A percentile compares a stretch with the other conserved stretches of the same genome.
phyloP scores from a whole-genome alignment of 140 eudicot species.

The Bidens hawaiensis region DNA sequence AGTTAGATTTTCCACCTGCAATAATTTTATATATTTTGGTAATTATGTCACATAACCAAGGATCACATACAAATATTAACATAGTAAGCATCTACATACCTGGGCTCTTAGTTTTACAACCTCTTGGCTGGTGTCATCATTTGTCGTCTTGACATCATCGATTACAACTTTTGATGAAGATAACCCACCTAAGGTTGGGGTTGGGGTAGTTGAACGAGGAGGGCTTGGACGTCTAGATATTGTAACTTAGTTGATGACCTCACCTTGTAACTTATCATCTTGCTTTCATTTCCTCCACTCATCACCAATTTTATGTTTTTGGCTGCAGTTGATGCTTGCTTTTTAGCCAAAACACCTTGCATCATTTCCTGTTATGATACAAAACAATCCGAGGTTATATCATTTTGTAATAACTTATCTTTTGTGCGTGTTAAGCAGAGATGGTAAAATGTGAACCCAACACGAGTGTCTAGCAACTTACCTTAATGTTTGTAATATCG shows the following conservation, averaged over 20 bases:
- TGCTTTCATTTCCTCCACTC: too few relatives aligned
- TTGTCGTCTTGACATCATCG: conserved; percentile 56
- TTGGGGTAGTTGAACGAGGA: conserved; percentile 97
- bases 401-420: too few relatives aligned
- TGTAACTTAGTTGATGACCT: too few relatives aligned
- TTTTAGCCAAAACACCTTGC: too few relatives aligned
- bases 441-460: too few relatives aligned
- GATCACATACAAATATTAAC: conserved; percentile 21
- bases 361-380: too few relatives aligned
- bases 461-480: conserved; percentile 13
- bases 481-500: too few relatives aligned
- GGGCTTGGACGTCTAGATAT: conserved; percentile 88
- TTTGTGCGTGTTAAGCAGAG: too few relatives aligned
- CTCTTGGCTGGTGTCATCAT: conserved; percentile 68
- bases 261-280: too few relatives aligned
- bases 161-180: conserved; percentile 62
- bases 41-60: background rate
- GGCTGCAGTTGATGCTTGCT: too few relatives aligned
- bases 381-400: too few relatives aligned
- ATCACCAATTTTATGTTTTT: too few relatives aligned
- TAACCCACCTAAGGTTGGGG: conserved; percentile 89
- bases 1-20: conserved; percentile 75
- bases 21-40: background rate
- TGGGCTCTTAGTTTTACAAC: conserved; percentile 76
- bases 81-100: conserved; percentile 37